Conservation (phyloP, 2,329 filamentous ascomycete species). For the Orbilia javanica region DNA sequence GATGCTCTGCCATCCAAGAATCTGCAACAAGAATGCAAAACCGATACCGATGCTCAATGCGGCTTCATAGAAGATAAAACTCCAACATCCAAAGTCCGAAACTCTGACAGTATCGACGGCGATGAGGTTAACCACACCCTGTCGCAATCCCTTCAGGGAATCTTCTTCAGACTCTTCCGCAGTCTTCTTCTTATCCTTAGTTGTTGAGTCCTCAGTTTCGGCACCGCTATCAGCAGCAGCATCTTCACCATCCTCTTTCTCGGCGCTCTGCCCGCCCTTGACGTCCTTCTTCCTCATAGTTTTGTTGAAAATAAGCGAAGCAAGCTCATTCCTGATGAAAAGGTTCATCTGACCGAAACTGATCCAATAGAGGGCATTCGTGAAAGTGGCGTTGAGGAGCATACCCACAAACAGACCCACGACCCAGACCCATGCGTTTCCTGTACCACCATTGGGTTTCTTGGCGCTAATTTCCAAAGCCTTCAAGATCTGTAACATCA, state of each 20-base stretch:
- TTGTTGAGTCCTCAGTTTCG: constrained; percentile 57
- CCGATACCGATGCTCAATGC: constrained; percentile 75
- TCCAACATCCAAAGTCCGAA: constrained; percentile 76
- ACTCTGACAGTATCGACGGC: constrained; percentile 80
- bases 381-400: constrained; percentile 65
- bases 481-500: constrained; percentile 75
- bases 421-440: constrained; percentile 77
- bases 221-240: constrained; percentile 60
- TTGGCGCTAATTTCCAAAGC: constrained; percentile 72
- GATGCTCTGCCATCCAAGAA: constrained; percentile 79
- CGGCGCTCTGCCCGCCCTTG: constrained; percentile 72
- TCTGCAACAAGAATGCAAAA: constrained; percentile 74
- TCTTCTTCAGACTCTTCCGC: constrained; percentile 68
- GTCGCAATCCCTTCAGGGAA: constrained; percentile 73
- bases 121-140: constrained; percentile 81
- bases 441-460: constrained; percentile 67
- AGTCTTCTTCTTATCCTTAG: constrained; percentile 63
- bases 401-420: constrained; percentile 74
- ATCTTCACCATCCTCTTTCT: constrained; percentile 63
- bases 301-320: constrained; percentile 81
- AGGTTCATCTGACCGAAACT: constrained; percentile 64
- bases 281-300: constrained; percentile 82
- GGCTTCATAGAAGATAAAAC: constrained; percentile 75
- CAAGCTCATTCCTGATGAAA: constrained; percentile 76
- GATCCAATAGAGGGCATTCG: constrained; percentile 41